Percentiles rank a stretch among this genome's conserved stretches.
These are phyloP conservation scores for Mycena galericulata DNA, from an alignment of 768 basidiomycete species.

Conservation along the genomic window DNA sequence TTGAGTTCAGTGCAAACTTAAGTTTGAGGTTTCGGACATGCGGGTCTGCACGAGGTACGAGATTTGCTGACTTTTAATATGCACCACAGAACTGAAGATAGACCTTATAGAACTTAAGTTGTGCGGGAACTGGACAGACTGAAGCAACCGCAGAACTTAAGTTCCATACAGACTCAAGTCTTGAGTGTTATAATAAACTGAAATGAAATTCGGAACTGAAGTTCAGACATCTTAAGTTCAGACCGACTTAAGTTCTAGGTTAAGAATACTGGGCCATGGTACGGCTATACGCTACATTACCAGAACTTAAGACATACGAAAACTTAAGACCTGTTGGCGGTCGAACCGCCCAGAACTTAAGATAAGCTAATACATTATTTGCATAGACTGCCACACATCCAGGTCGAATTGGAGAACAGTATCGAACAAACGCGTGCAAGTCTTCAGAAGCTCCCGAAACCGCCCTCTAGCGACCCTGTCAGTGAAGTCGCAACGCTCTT, in stretches of 20 bases:
- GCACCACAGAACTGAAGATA: too few relatives aligned
- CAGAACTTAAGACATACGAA: constrained; percentile 2
- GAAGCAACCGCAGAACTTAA: too few relatives aligned
- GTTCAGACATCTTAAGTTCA: too few relatives aligned
- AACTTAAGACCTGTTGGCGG: not conserved
- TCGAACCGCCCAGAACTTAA: too few relatives aligned
- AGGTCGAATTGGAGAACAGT: constrained; percentile 63
- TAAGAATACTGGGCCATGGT: too few relatives aligned
- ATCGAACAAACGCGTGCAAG: constrained; percentile 52
- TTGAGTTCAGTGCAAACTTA: constrained; percentile 7
- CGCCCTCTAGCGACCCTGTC: constrained; percentile 66
- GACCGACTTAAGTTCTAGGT: too few relatives aligned
- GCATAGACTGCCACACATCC: constrained; percentile 72
- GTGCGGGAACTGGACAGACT: too few relatives aligned
- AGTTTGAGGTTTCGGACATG: not conserved
- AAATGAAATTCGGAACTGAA: too few relatives aligned
- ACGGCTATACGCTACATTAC: not conserved
- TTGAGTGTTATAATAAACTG: too few relatives aligned
- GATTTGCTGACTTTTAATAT: too few relatives aligned
- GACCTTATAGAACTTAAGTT: too few relatives aligned
- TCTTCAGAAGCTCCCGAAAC: constrained; percentile 54
- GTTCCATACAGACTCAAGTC: too few relatives aligned
- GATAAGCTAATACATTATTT: not conserved
- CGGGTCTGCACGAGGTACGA: not conserved
- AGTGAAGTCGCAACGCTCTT: constrained; percentile 65